These are phyloP conservation scores for Amoebophrya sp. DNA, from an alignment of 169 alveolate species.

Conservation along the genomic window DNA sequence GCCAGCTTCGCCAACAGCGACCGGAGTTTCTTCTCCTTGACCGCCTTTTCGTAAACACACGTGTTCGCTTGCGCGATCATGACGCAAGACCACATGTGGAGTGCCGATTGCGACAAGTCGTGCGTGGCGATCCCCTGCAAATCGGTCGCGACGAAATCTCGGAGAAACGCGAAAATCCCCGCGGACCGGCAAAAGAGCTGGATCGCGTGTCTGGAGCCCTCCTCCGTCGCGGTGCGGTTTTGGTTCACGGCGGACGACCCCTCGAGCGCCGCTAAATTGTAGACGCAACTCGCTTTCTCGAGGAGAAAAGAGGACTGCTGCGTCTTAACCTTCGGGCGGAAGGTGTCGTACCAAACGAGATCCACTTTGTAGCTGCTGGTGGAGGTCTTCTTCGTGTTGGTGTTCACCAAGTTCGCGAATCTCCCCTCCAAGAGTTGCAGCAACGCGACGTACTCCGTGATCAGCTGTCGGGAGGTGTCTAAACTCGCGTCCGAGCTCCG, in stretches of 20 bases:
- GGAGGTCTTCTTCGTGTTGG: not conserved
- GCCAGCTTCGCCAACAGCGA: not conserved
- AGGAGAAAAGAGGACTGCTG: not conserved
- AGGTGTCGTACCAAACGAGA: not conserved
- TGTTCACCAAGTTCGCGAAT: too few species aligned
- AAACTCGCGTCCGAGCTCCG: not conserved
- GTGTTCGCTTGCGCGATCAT: conserved; percentile 15
- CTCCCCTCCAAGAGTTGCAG: not conserved
- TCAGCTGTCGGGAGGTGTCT: not conserved
- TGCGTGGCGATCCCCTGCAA: not conserved
- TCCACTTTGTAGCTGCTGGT: not conserved
- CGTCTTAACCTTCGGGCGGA: not conserved
- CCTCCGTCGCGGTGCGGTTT: not conserved
- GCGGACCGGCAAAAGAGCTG: not conserved
- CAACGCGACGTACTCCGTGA: not conserved
- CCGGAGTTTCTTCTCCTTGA: not conserved
- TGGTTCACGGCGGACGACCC: not conserved
- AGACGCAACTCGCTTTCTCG: not conserved
- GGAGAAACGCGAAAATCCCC: not conserved
- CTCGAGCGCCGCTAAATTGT: not conserved
- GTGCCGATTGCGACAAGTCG: not conserved
- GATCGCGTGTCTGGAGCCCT: not conserved
- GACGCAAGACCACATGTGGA: not conserved
- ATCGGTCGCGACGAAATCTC: not conserved
- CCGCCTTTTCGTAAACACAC: not conserved